phyloP scores from a whole-genome alignment of 164 flowering plant genomes.

The Umbellularia californica region DNA sequence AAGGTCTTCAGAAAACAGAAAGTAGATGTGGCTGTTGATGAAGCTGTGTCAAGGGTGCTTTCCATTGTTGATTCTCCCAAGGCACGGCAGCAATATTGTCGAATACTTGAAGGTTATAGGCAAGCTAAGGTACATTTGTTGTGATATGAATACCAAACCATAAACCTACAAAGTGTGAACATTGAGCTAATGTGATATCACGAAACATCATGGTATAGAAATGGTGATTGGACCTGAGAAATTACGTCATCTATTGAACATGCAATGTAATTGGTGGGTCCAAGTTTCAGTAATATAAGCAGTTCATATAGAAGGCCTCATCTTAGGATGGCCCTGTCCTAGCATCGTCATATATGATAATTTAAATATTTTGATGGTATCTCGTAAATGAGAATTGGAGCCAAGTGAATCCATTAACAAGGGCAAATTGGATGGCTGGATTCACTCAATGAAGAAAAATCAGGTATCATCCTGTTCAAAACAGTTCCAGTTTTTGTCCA shows the following conservation, averaged over 20 bases:
- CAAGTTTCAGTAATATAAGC: no score
- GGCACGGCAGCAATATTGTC: slow-evolving; percentile 81
- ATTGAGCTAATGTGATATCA: no score
- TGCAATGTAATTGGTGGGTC: background rate
- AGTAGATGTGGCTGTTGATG: slow-evolving; percentile 66
- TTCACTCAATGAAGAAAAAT: background rate
- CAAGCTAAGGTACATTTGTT: slow-evolving; percentile 62
- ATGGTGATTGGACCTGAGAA: background rate
- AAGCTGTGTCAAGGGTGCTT: slow-evolving; percentile 73
- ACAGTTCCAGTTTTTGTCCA: no score
- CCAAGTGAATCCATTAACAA: background rate
- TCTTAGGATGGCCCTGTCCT: no score
- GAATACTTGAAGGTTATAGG: slow-evolving; percentile 63
- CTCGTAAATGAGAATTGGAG: background rate
- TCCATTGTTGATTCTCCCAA: slow-evolving; percentile 83
- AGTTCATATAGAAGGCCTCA: no score
- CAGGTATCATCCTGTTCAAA: background rate
- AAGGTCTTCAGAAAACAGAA: slow-evolving; percentile 80
- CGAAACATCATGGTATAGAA: no score
- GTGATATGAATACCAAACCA: background rate
- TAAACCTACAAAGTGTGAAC: background rate
- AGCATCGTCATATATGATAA: background rate
- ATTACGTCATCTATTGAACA: background rate
- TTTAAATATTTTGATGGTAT: background rate
- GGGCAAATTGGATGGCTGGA: background rate